Evolutionary conservation across 1,139 yeast species (phyloP).

Genomic region (Pichia kudriavzevii): DNA sequence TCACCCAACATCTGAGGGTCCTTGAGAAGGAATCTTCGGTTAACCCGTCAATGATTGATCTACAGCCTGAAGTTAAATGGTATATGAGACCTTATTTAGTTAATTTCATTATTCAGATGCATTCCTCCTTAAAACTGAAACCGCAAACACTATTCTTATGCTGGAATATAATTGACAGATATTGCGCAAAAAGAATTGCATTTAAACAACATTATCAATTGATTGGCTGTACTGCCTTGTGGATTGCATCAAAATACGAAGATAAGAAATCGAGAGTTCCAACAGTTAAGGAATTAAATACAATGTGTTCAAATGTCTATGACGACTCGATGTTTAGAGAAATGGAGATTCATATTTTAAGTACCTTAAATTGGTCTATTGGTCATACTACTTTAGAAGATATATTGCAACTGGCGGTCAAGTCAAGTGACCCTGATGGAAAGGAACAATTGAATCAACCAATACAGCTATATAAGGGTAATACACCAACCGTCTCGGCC

Average conservation of each 20-base stretch:
- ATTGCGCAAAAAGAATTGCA: conserved; percentile 87
- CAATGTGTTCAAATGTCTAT: conserved; percentile 78
- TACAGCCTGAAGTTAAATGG: conserved; percentile 92
- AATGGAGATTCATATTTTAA: conserved; percentile 86
- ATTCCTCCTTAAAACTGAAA: conserved; percentile 64
- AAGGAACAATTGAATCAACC: conserved; percentile 24
- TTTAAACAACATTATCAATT: conserved; percentile 87
- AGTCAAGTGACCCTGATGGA: conserved; percentile 29
- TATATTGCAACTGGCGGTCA: conserved; percentile 48
- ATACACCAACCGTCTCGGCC: conserved; percentile 37
- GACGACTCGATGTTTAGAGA: conserved; percentile 87
- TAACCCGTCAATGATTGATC: conserved; percentile 67
- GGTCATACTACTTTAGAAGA: conserved; percentile 52
- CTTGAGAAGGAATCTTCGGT: conserved; percentile 26
- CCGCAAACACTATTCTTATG: conserved; percentile 77
- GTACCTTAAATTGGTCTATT: conserved; percentile 78
- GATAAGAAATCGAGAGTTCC: conserved; percentile 84
- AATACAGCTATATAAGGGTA: conserved; percentile 23
- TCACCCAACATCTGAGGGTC: conserved; percentile 26
- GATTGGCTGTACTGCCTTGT: conserved; percentile 86
- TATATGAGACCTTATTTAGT: conserved; percentile 83
- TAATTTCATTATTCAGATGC: conserved; percentile 78
- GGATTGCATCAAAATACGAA: conserved; percentile 93
- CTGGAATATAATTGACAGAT: conserved; percentile 77
- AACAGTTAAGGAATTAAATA: conserved; percentile 64